These are phyloP conservation scores for Penicillium bovifimosum DNA, from an alignment of 495 filamentous ascomycete genomes.

Conservation along the genomic window DNA sequence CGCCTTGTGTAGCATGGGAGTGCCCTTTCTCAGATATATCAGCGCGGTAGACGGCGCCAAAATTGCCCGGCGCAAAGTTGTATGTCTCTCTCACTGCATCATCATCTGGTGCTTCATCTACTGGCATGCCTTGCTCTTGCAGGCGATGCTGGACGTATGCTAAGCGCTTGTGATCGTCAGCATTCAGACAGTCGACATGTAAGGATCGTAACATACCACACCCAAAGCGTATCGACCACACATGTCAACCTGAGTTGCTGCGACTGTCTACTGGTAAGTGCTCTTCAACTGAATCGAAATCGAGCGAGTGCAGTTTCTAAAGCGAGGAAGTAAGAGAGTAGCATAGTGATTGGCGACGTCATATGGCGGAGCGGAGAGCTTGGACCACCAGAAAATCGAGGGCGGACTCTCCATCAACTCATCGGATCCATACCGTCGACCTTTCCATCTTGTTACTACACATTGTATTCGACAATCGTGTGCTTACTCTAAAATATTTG, in stretches of 20 bases:
- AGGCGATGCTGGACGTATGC: constrained; percentile 65
- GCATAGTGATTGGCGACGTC: constrained; percentile 19
- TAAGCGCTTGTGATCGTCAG: constrained; percentile 42
- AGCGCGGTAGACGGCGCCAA: constrained; percentile 83
- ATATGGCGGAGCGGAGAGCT: constrained; percentile 29
- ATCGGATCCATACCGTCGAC: neutral
- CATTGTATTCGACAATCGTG: neutral
- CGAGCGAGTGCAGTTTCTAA: neutral
- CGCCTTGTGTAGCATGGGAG: constrained; percentile 24
- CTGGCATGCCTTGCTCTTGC: constrained; percentile 66
- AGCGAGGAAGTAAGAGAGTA: neutral
- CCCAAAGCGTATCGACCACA: constrained; percentile 82
- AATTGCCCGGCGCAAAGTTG: constrained; percentile 87
- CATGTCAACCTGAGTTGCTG: constrained; percentile 46
- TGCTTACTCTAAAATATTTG: neutral
- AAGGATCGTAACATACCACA: constrained; percentile 50
- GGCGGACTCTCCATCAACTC: constrained; percentile 7
- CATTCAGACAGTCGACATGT: neutral
- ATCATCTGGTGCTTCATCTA: constrained; percentile 72
- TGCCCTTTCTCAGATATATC: constrained; percentile 53
- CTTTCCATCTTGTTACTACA: neutral
- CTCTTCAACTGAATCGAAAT: neutral
- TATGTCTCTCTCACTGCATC: constrained; percentile 71
- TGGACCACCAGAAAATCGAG: constrained; percentile 24
- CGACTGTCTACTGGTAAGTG: neutral